Base-by-base conservation (phyloP, 2,329 filamentous ascomycete species). In the Massarina eburnea region DNA sequence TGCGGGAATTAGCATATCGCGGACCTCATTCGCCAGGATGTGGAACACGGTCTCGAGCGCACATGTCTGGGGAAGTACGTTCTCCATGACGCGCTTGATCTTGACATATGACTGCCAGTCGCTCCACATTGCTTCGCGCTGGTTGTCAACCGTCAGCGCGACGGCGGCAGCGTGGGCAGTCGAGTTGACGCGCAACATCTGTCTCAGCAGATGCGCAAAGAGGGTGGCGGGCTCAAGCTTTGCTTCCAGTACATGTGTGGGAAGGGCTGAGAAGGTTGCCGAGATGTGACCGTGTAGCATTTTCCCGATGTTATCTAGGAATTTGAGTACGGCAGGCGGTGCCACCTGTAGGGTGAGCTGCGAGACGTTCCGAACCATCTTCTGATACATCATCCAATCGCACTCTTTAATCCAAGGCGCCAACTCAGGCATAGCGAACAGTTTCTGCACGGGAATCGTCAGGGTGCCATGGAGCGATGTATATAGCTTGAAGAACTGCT, bases 381-480 rank as follows among this genome's bases (percentile, higher is more conserved):
- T 91, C 68, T 97, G 91, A 67, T 99, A 99, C 74, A 96, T 88
- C 26, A 92, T 80, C 73, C 94, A 95, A 68, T 99, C 94, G 66
- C 90, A 96, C 67, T 95, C 88, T 66, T 94, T 89, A 50, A 99
- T 95, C 94, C 94, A 99, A 1, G 87, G 81, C 2, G 91, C 89
- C 44, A 97, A 76, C 44, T 84, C 85, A 2, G 87, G 84, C 61
- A 95, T 84, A 12, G 85, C 84, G 61, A 99, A 87, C 2, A 99
- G 75, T 70, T 95, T 96, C 69, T 96, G 91, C 3, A 97, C 92
- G 5, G 94, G 94, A 71, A 96, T 95, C 1, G 94, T 99, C 60
- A 99, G 81, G 2, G 91, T 97, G 44, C 94, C 94, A 62, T 96
- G 90, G 68, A 99, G 97, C 1, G 92, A 94, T 5, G 88, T 91